These are phyloP conservation scores for Xylaria palmicola DNA, from an alignment of 495 filamentous ascomycete species.

Conservation along the genomic window DNA sequence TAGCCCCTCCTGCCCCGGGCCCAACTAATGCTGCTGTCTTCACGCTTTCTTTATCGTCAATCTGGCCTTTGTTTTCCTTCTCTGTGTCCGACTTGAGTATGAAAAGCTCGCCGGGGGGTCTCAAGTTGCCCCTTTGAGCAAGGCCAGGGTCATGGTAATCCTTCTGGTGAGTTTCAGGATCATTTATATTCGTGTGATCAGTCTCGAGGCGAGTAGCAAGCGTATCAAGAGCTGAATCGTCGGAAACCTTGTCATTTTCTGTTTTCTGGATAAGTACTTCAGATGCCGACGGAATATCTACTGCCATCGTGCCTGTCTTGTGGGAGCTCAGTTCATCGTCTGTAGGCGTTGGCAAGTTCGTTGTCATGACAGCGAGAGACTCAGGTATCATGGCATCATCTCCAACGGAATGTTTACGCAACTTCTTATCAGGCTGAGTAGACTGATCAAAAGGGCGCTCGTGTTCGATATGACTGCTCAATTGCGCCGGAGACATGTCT, in stretches of 20 bases:
- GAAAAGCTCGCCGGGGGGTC: background rate
- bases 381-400: constrained; percentile 19
- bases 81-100: background rate
- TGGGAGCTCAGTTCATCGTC: background rate
- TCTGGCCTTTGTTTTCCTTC: constrained; percentile 16
- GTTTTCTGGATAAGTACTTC: background rate
- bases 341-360: background rate
- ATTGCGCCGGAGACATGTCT: constrained; percentile 34
- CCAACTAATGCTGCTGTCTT: constrained; percentile 20
- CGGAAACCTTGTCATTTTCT: background rate
- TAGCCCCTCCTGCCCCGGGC: constrained; percentile 28
- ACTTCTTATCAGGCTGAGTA: constrained; percentile 34
- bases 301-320: background rate
- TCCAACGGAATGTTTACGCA: constrained; percentile 30
- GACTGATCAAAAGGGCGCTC: constrained; percentile 40
- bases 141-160: background rate
- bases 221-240: background rate
- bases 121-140: background rate
- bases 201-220: background rate
- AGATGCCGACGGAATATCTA: background rate
- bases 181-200: background rate
- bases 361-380: constrained; percentile 7
- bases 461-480: constrained; percentile 38
- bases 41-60: constrained; percentile 18
- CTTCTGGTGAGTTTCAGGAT: background rate